These are phyloP conservation scores for Microcera coccophila DNA, from an alignment of 2,329 filamentous ascomycete species.

Conservation along the genomic window DNA sequence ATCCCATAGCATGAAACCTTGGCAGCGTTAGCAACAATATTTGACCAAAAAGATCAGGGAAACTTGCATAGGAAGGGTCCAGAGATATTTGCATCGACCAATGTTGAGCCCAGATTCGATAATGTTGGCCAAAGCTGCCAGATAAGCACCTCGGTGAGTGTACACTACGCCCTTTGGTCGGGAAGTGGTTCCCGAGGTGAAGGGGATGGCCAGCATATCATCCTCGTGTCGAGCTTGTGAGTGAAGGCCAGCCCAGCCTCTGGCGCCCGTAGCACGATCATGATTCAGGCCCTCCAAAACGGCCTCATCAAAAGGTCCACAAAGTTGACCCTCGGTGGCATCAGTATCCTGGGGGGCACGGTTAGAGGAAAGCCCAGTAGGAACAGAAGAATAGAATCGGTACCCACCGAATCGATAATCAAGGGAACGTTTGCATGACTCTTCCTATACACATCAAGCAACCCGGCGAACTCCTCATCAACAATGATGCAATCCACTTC, in stretches of 20 bases:
- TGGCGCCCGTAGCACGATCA: constrained; percentile 61
- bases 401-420: constrained; percentile 63
- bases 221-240: constrained; percentile 72
- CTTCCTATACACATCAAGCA: constrained; percentile 65
- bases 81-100: constrained; percentile 76
- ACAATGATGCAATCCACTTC: constrained; percentile 85
- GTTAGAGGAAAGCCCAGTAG: constrained; percentile 8
- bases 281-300: constrained; percentile 74
- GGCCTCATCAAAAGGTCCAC: constrained; percentile 78
- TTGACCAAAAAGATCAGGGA: constrained; percentile 15
- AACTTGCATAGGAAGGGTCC: constrained; percentile 88
- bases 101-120: constrained; percentile 82
- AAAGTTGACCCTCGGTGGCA: constrained; percentile 65
- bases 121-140: constrained; percentile 79
- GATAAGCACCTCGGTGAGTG: constrained; percentile 82
- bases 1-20: constrained; percentile 67
- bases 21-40: background rate
- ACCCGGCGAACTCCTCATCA: constrained; percentile 70
- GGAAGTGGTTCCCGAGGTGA: constrained; percentile 91
- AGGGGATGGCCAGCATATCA: constrained; percentile 78
- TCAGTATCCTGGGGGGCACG: constrained; percentile 65
- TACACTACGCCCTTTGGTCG: constrained; percentile 89
- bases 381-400: background rate
- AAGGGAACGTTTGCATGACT: constrained; percentile 62
- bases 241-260: constrained; percentile 75